phyloP scores from a whole-genome alignment of 495 filamentous ascomycete species.

The Melanomma pulvis-pyrius region DNA sequence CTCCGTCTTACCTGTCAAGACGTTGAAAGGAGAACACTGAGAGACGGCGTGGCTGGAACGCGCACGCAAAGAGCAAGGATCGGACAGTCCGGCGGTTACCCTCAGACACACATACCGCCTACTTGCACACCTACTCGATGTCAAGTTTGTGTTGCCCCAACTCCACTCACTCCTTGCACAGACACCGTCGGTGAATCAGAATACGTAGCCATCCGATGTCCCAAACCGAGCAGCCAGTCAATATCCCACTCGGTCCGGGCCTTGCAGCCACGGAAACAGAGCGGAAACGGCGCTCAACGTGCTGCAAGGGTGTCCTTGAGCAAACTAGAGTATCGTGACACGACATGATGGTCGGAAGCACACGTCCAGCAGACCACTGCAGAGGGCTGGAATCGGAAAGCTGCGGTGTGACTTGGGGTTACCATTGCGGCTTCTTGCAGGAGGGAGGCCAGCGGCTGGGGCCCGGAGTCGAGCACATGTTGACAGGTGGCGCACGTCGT shows the following conservation, averaged over 20 bases:
- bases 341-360: not conserved
- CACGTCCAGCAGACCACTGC: not conserved
- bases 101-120: not conserved
- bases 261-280: slow-evolving; percentile 2
- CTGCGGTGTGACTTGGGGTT: not conserved
- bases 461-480: not conserved
- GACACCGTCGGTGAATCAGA: not conserved
- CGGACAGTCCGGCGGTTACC: not conserved
- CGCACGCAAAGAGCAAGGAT: not conserved
- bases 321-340: slow-evolving; percentile 11
- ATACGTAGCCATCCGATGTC: not conserved
- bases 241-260: not conserved
- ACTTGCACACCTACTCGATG: not conserved
- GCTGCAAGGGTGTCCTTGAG: slow-evolving; percentile 14
- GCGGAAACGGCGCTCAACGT: not conserved
- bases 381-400: not conserved
- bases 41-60: not conserved
- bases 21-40: not conserved
- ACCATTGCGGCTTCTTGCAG: not conserved
- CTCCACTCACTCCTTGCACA: not conserved
- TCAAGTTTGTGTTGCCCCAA: not conserved
- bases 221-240: not conserved
- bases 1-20: slow-evolving; percentile 8
- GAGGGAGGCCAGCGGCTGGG: not conserved
- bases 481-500: slow-evolving; percentile 14